These are phyloP conservation scores for Aspergillus incahuasiensis DNA, from an alignment of 495 filamentous ascomycete species.

Conservation along the genomic window DNA sequence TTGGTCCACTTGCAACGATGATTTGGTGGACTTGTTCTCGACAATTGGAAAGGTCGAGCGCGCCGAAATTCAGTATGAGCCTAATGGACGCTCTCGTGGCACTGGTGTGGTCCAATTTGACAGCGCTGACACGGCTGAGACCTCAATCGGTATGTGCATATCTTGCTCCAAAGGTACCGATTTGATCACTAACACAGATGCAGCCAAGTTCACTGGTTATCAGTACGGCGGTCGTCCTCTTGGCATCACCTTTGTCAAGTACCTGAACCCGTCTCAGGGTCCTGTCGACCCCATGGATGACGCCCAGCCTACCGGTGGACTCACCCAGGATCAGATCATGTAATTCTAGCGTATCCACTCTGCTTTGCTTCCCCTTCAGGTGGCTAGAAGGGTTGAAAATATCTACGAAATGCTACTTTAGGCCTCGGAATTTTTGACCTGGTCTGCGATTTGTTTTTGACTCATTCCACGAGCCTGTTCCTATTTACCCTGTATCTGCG, in stretches of 20 bases:
- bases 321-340: slow-evolving; percentile 99
- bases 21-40: slow-evolving; percentile 90
- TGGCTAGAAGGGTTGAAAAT: slow-evolving; percentile 13
- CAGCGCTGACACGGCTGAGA: slow-evolving; percentile 76
- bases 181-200: slow-evolving; percentile 16
- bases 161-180: background rate
- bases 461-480: slow-evolving; percentile 24
- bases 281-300: slow-evolving; percentile 76
- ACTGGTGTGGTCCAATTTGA: slow-evolving; percentile 95
- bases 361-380: slow-evolving; percentile 4
- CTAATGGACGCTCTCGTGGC: slow-evolving; percentile 89
- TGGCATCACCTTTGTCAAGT: slow-evolving; percentile 87
- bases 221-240: slow-evolving; percentile 95
- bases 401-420: slow-evolving; percentile 1
- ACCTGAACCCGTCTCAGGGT: slow-evolving; percentile 58
- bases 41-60: slow-evolving; percentile 98
- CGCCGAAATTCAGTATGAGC: slow-evolving; percentile 97
- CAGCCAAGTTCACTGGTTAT: slow-evolving; percentile 93
- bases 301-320: slow-evolving; percentile 59
- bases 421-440: slow-evolving; percentile 46
- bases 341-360: slow-evolving; percentile 38
- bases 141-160: slow-evolving; percentile 68
- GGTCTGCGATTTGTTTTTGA: slow-evolving; percentile 72
- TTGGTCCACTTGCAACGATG: slow-evolving; percentile 98
- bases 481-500: background rate